Percentiles rank a stretch among this genome's conserved stretches.
Conservation (phyloP, 805 yeast species). For the Metschnikowia lachancei region DNA sequence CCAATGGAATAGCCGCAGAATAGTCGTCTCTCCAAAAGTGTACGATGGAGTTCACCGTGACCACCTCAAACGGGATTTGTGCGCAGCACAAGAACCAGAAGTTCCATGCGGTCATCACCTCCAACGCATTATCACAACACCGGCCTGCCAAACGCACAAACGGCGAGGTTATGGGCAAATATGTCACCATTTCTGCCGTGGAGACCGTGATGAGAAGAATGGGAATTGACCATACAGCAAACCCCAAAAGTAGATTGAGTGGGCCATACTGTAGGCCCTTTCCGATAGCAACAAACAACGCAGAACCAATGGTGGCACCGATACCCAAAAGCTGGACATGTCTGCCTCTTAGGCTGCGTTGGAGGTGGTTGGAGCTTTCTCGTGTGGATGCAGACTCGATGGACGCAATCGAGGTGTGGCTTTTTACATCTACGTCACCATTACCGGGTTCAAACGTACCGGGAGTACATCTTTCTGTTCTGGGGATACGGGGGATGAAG, state of each 20-base stretch:
- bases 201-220: conserved; percentile 64
- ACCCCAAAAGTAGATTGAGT: conserved; percentile 61
- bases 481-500: conserved; percentile 19
- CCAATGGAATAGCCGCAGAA: conserved; percentile 66
- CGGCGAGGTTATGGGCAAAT: conserved; percentile 73
- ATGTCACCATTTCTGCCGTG: conserved; percentile 78
- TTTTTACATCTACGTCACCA: conserved; percentile 4
- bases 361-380: conserved; percentile 20
- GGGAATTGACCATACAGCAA: conserved; percentile 67
- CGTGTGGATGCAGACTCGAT: conserved; percentile 12
- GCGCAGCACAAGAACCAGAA: conserved; percentile 75
- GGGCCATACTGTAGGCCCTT: conserved; percentile 64
- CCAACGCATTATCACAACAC: conserved; percentile 73
- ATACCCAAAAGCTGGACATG: conserved; percentile 79
- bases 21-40: conserved; percentile 81
- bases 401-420: conserved; percentile 11
- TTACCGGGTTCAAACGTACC: too few species aligned
- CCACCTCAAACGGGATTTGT: conserved; percentile 79
- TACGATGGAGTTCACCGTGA: conserved; percentile 72
- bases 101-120: conserved; percentile 75
- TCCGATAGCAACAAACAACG: conserved; percentile 72
- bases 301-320: conserved; percentile 83
- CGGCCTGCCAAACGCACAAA: conserved; percentile 72
- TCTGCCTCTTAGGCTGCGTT: conserved; percentile 55
- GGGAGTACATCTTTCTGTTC: neutral